A percentile compares a stretch with the other conserved stretches of the same genome.
Conservation (phyloP, 192 early-diverging fungal species). For the Entophlyctis luteolus region DNA sequence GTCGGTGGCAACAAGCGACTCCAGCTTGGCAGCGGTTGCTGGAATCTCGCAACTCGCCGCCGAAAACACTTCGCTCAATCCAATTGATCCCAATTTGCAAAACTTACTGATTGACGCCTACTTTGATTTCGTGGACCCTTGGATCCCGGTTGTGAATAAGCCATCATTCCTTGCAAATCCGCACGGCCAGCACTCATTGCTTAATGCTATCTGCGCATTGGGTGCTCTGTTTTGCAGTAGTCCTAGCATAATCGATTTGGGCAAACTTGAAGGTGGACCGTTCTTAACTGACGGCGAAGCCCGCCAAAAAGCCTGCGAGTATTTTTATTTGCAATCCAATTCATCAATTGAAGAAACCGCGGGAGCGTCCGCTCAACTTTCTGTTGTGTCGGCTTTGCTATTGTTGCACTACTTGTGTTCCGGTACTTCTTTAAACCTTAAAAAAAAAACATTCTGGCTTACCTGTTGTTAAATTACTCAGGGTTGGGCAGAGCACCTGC, state of each 20-base stretch:
- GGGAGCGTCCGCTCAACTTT: conserved; percentile 35
- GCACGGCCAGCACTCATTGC: conserved; percentile 28
- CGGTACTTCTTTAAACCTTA: too few species aligned
- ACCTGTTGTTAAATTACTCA: background rate
- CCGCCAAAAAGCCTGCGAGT: conserved; percentile 15
- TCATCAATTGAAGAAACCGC: conserved; percentile 43
- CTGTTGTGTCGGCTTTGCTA: conserved; percentile 33
- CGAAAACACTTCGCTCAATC: too few species aligned
- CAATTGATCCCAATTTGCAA: too few species aligned
- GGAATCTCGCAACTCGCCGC: too few species aligned
- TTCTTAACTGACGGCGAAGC: background rate
- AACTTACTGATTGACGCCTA: conserved; percentile 36
- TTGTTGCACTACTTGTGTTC: conserved; percentile 37
- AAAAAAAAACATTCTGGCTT: too few species aligned
- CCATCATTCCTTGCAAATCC: conserved; percentile 23
- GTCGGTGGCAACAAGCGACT: too few species aligned
- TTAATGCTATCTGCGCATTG: conserved; percentile 44
- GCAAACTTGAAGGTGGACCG: background rate
- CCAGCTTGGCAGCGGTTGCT: too few species aligned
- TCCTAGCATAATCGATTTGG: conserved; percentile 20
- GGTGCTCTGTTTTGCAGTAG: conserved; percentile 41
- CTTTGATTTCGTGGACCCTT: conserved; percentile 34
- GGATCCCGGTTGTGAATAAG: conserved; percentile 35
- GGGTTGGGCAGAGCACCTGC: conserved; percentile 33
- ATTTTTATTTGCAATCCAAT: conserved; percentile 41